phyloP scores from a whole-genome alignment of 352 stramenopile species.

The Globisporangium megalacanthum region DNA sequence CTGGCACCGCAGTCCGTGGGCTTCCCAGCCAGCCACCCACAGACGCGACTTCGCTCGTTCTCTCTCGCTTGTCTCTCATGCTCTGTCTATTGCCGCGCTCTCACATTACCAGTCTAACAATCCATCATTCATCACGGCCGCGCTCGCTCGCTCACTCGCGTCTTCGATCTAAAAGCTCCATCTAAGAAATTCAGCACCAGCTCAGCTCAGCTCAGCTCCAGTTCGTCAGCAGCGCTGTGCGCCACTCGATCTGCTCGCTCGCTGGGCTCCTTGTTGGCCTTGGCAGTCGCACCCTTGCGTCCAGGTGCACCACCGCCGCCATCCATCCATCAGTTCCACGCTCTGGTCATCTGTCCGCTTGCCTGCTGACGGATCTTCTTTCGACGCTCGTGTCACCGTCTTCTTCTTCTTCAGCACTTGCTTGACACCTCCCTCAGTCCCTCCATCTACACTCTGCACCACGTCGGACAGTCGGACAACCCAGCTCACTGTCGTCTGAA shows the following conservation, averaged over 20 bases:
- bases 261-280: neutral
- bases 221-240: too few relatives aligned
- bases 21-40: too few relatives aligned
- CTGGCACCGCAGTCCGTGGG: too few relatives aligned
- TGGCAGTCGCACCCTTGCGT: neutral
- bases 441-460: neutral
- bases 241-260: neutral
- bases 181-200: conserved; percentile 7
- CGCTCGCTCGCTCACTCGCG: neutral
- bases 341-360: neutral
- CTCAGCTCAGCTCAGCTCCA: neutral
- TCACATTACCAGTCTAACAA: conserved; percentile 7
- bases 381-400: neutral
- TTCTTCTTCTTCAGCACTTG: neutral
- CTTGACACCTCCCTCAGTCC: neutral
- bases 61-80: conserved; percentile 1
- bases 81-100: neutral
- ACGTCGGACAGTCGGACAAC: neutral
- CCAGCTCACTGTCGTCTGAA: neutral
- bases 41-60: neutral
- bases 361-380: neutral
- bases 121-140: conserved; percentile 4
- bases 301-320: neutral
- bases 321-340: conserved; percentile 1
- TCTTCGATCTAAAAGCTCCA: conserved; percentile 3